These are phyloP conservation scores for Epithele typhae DNA, from an alignment of 768 basidiomycete species.

Conservation along the genomic window DNA sequence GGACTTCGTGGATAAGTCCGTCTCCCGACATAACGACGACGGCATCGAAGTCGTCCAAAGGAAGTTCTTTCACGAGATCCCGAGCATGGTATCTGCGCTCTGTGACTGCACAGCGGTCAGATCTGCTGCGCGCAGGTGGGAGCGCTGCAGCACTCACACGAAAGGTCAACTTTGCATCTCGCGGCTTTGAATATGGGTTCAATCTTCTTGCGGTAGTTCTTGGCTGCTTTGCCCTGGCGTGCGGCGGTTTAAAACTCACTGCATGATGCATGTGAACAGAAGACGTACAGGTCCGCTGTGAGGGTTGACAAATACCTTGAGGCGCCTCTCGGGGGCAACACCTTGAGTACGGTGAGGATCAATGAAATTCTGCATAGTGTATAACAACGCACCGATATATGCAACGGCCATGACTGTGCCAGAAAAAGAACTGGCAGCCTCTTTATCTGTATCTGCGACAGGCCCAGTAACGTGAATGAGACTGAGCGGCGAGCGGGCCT, in stretches of 20 bases:
- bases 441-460: conserved; percentile 31
- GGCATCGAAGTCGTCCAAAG: conserved; percentile 59
- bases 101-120: conserved; percentile 46
- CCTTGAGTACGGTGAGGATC: too few species aligned
- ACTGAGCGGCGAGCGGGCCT: conserved; percentile 33
- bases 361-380: too few species aligned
- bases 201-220: conserved; percentile 51
- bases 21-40: conserved; percentile 79
- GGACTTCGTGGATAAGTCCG: conserved; percentile 75
- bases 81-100: conserved; percentile 58
- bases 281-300: conserved; percentile 66
- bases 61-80: conserved; percentile 54
- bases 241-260: conserved; percentile 3
- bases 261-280: neutral
- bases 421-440: conserved; percentile 46
- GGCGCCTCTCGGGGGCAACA: conserved; percentile 45
- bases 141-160: conserved; percentile 40
- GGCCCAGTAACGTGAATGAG: conserved; percentile 44
- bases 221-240: conserved; percentile 54
- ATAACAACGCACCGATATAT: conserved; percentile 36
- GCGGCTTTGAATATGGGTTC: conserved; percentile 73
- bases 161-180: conserved; percentile 55
- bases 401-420: conserved; percentile 48
- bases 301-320: conserved; percentile 79
- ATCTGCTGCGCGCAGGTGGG: neutral